Evolutionary conservation across 2,329 filamentous ascomycete genomes (phyloP).

Genomic region (Aspergillus hiratsukae): DNA sequence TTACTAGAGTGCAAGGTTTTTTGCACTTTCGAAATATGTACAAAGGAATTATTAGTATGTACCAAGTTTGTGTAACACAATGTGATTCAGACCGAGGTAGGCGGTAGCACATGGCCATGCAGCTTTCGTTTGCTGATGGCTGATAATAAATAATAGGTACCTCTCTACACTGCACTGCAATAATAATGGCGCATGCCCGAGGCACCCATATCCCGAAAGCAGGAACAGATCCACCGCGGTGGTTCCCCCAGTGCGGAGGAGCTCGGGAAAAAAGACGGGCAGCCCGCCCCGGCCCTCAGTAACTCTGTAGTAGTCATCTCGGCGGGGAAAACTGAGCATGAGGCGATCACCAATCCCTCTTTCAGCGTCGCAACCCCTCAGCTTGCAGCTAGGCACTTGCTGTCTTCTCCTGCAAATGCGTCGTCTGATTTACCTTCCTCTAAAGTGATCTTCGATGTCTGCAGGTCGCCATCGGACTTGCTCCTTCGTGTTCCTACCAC

Average conservation of each 20-base stretch:
- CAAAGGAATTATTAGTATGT: not conserved
- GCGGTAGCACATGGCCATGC: not conserved
- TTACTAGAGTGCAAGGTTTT: not conserved
- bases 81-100: not conserved
- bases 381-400: constrained; percentile 7
- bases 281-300: constrained; percentile 2
- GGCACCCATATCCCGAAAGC: constrained; percentile 5
- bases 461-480: constrained; percentile 21
- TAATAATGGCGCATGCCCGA: not conserved
- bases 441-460: constrained; percentile 18
- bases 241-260: constrained; percentile 18
- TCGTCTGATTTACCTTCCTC: not conserved
- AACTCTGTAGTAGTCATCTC: constrained; percentile 14
- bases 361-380: constrained; percentile 4
- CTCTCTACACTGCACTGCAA: too few species aligned
- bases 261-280: constrained; percentile 16
- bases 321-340: constrained; percentile 14
- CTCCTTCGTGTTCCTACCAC: constrained; percentile 16
- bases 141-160: not conserved
- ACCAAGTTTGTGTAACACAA: not conserved
- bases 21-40: not conserved
- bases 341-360: constrained; percentile 14
- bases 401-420: constrained; percentile 3
- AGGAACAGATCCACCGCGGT: not conserved
- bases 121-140: not conserved